Conservation (phyloP, 1,284 basidiomycete genomes). For the Cryptococcus sp. region DNA sequence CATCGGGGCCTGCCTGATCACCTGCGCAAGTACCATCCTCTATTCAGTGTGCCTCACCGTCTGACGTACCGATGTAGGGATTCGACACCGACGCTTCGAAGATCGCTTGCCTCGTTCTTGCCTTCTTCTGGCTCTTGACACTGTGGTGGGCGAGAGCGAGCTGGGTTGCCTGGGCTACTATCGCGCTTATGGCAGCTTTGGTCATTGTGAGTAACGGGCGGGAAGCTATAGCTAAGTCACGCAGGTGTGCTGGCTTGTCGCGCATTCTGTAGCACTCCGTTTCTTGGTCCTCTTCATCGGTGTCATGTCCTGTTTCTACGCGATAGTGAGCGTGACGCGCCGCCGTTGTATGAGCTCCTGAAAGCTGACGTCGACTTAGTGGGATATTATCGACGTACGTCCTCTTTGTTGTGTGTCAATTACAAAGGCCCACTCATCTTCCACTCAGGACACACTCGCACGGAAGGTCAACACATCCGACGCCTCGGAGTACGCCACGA, state of each 20-base stretch:
- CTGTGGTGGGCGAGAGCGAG: slow-evolving; percentile 82
- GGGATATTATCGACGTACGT: slow-evolving; percentile 76
- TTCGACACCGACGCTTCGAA: slow-evolving; percentile 94
- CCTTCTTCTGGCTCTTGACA: slow-evolving; percentile 85
- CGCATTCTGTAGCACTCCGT: slow-evolving; percentile 59
- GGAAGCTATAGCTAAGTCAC: slow-evolving; percentile 2
- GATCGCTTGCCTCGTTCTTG: slow-evolving; percentile 78
- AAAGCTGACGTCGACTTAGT: slow-evolving; percentile 58
- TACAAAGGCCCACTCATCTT: background rate
- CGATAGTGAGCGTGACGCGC: slow-evolving; percentile 36
- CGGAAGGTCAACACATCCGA: slow-evolving; percentile 91
- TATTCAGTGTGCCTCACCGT: background rate
- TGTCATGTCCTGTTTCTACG: slow-evolving; percentile 89
- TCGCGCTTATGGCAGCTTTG: slow-evolving; percentile 46
- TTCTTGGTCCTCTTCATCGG: slow-evolving; percentile 86
- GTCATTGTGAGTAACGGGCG: slow-evolving; percentile 36
- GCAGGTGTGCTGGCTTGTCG: slow-evolving; percentile 79
- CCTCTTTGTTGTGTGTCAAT: background rate
- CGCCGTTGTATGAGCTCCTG: background rate
- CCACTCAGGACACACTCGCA: slow-evolving; percentile 69
- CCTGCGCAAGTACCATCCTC: slow-evolving; percentile 61
- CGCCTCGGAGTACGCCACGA: slow-evolving; percentile 82
- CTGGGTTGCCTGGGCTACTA: slow-evolving; percentile 60
- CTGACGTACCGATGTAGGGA: slow-evolving; percentile 46
- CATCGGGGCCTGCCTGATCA: slow-evolving; percentile 85